Evolutionary conservation across 495 filamentous ascomycete genomes (phyloP).

Genomic region (Friedmanniomyces endolithicus): DNA sequence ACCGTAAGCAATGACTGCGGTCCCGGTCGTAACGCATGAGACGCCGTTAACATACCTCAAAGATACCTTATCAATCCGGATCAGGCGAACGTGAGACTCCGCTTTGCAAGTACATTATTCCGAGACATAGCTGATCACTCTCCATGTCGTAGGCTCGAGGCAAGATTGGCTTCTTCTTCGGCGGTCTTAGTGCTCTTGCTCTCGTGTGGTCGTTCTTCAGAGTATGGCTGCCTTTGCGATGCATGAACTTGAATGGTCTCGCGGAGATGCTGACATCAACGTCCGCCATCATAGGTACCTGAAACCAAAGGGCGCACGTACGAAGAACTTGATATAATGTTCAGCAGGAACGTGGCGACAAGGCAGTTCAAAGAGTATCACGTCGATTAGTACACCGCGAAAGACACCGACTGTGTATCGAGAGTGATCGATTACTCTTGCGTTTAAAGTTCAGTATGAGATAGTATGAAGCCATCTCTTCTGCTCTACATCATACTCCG

Average conservation of each 20-base stretch:
- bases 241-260: neutral
- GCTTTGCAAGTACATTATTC: neutral
- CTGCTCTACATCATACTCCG: too few species aligned
- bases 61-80: constrained; percentile 54
- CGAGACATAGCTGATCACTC: neutral
- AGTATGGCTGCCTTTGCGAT: neutral
- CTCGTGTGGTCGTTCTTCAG: constrained; percentile 39
- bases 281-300: constrained; percentile 31
- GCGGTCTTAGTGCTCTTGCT: constrained; percentile 36
- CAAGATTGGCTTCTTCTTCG: constrained; percentile 59
- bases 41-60: neutral
- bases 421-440: too few species aligned
- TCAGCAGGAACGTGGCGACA: constrained; percentile 13
- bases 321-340: constrained; percentile 37
- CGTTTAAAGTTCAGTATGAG: too few species aligned
- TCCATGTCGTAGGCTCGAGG: constrained; percentile 27
- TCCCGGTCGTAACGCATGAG: too few species aligned
- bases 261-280: too few species aligned
- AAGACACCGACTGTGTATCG: neutral
- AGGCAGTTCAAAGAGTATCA: constrained; percentile 17
- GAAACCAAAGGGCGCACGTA: constrained; percentile 49
- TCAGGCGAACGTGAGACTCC: constrained; percentile 38
- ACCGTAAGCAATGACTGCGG: too few species aligned
- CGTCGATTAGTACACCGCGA: constrained; percentile 7
- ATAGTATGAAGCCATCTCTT: too few species aligned